A percentile compares a stretch with the other conserved stretches of the same genome.
phyloP scores from a whole-genome alignment of 169 alveolate species.

The Plasmodium falciparum region DNA sequence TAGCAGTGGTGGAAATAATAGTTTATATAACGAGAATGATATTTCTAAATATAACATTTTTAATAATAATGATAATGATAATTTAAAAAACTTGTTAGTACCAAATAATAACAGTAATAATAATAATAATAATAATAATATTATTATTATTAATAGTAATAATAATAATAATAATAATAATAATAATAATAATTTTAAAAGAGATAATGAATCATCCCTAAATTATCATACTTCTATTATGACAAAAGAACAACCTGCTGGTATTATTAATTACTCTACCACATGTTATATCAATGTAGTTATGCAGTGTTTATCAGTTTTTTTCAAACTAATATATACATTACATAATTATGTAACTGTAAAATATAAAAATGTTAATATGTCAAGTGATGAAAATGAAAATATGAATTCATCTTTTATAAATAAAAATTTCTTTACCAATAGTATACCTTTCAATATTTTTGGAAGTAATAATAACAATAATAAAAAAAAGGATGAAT shows the following conservation, averaged over 20 bases:
- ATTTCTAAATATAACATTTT: neutral
- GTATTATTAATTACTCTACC: conserved; percentile 53
- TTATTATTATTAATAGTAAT: conserved; percentile 23
- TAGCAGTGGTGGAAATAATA: conserved; percentile 24
- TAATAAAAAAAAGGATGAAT: conserved; percentile 63
- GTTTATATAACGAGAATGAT: no score
- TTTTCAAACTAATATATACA: conserved; percentile 37
- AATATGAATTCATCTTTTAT: conserved; percentile 56
- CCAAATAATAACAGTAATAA: neutral
- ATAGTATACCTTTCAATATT: conserved; percentile 62
- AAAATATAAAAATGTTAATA: conserved; percentile 35
- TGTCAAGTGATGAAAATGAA: conserved; percentile 62
- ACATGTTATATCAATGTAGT: conserved; percentile 70
- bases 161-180: conserved; percentile 16
- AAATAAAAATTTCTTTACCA: conserved; percentile 64
- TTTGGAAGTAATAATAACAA: conserved; percentile 55
- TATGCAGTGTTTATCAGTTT: conserved; percentile 43
- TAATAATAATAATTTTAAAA: conserved; percentile 13
- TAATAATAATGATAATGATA: neutral
- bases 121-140: neutral
- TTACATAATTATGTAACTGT: conserved; percentile 59
- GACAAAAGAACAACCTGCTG: conserved; percentile 61
- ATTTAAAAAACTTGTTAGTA: no score
- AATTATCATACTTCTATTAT: conserved; percentile 11
- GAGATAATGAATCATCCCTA: conserved; percentile 16